Evolutionary conservation across 139 green algal genomes (phyloP), one percentile per base, ranked within the genome.

Genomic region (Chlamydomonas sphaeroides): DNA sequence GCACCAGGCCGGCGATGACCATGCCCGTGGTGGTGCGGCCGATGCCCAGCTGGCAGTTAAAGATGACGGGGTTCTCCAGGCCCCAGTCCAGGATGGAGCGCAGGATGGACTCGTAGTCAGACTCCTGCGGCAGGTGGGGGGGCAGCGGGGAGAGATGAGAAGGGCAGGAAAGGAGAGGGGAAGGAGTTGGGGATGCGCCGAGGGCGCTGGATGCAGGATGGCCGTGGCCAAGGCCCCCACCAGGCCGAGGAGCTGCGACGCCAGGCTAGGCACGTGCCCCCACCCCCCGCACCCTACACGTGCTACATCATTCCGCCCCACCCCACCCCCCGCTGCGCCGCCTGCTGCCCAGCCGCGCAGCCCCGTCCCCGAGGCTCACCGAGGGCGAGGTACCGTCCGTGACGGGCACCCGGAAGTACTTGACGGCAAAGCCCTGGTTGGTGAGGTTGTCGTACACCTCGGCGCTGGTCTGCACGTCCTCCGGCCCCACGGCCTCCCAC

Each of bases 21-120:
- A 95, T 98, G 59, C 95, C 96, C 1, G 91, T 98, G 45, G 96
- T 99, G 59, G 96, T 98, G 80, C 96, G 92, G 23, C 95, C 96
- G 28, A 90, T 92, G 33, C 95, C 95, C 86, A 96, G 91, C 88
- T 97, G 93, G 88, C 96, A 99, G 87, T 96, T 98, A 92, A 98
- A 98, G 61, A 99, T 88, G 79, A 94, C 81, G 23, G 91, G 88
- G 49, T 82, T 70, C 32, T 87, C 70, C 26, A 85, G 71, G 28
- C 86, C 85, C 68, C 68, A 81, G 49, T 85, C 79, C 65, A 87
- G 67, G 49, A 92, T 84, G 35, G 73, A 59, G 17, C 67, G 30
- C n/a, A 91, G 36, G 21, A 95, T 74, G 61, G 30, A 53, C 79
- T 97, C 92, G 75, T 95, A 92, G 88, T 95, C 92, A 1, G 41